Evolutionary conservation across 2,329 filamentous ascomycete species (phyloP).

Genomic region (Fusarium sp.): DNA sequence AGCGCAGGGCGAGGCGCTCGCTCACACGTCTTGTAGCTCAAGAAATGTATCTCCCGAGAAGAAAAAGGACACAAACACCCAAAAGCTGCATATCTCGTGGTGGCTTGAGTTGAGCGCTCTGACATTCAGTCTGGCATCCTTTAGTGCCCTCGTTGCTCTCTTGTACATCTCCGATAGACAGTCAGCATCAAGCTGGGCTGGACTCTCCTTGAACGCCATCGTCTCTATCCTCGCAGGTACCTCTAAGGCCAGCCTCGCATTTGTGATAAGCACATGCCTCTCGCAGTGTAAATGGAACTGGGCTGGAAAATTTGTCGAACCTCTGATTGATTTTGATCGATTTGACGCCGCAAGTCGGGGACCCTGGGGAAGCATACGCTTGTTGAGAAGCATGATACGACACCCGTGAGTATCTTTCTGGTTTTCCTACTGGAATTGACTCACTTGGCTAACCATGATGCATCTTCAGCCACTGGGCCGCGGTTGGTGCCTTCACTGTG

Average conservation of each 20-base stretch:
- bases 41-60: not conserved
- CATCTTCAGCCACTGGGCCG: slow-evolving; percentile 4
- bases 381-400: not conserved
- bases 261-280: slow-evolving; percentile 20
- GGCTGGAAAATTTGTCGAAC: not conserved
- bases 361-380: slow-evolving; percentile 10
- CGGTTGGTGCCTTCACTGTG: not conserved
- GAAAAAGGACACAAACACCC: not conserved
- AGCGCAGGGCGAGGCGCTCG: no score
- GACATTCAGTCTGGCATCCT: not conserved
- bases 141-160: not conserved
- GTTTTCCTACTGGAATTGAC: not conserved
- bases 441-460: not conserved
- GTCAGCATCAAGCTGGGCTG: not conserved
- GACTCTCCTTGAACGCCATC: not conserved
- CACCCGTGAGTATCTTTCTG: slow-evolving; percentile 6
- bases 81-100: not conserved
- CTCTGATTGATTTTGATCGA: slow-evolving; percentile 27
- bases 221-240: slow-evolving; percentile 21
- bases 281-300: slow-evolving; percentile 34
- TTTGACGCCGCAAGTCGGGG: slow-evolving; percentile 29
- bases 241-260: slow-evolving; percentile 4
- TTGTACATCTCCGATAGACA: not conserved
- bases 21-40: not conserved
- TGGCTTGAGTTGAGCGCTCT: not conserved